A percentile compares a stretch with the other conserved stretches of the same genome.
phyloP scores from a whole-genome alignment of 129 eudicot genomes.

The Ambrosia trifida region DNA sequence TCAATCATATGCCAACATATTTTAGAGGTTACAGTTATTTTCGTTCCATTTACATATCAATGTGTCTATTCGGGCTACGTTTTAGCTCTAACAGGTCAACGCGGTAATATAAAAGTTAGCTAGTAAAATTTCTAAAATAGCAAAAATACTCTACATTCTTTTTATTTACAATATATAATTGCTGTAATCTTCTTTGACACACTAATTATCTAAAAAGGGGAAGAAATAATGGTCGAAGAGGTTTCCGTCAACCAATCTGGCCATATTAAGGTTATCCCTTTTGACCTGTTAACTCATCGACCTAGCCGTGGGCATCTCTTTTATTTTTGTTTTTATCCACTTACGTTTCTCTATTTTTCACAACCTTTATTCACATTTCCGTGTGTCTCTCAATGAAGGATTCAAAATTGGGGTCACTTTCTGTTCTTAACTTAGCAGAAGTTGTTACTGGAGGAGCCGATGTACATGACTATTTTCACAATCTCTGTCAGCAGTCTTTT shows the following conservation, averaged over 20 bases:
- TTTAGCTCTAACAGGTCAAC: not conserved
- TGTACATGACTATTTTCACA: slow-evolving; percentile 28
- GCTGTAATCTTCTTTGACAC: no score
- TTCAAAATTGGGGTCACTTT: slow-evolving; percentile 55
- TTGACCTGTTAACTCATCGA: not conserved
- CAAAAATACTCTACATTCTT: no score
- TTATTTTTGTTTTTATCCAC: slow-evolving; percentile 3
- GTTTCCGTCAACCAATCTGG: not conserved
- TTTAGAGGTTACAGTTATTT: slow-evolving; percentile 4
- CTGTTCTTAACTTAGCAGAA: slow-evolving; percentile 73
- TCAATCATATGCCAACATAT: slow-evolving; percentile 7
- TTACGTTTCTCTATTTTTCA: slow-evolving; percentile 6
- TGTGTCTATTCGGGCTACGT: not conserved
- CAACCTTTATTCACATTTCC: not conserved
- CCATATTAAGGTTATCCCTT: not conserved
- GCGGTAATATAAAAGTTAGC: not conserved
- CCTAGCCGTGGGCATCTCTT: not conserved
- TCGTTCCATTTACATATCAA: not conserved
- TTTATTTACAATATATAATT: no score
- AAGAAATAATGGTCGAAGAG: not conserved
- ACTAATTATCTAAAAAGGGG: not conserved
- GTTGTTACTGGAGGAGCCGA: slow-evolving; percentile 42
- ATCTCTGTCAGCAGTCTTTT: slow-evolving; percentile 35
- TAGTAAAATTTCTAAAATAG: no score
- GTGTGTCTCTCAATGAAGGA: slow-evolving; percentile 46